Evolutionary conservation across 1,139 yeast genomes (phyloP).

Genomic region (Yamadazyma sp.): DNA sequence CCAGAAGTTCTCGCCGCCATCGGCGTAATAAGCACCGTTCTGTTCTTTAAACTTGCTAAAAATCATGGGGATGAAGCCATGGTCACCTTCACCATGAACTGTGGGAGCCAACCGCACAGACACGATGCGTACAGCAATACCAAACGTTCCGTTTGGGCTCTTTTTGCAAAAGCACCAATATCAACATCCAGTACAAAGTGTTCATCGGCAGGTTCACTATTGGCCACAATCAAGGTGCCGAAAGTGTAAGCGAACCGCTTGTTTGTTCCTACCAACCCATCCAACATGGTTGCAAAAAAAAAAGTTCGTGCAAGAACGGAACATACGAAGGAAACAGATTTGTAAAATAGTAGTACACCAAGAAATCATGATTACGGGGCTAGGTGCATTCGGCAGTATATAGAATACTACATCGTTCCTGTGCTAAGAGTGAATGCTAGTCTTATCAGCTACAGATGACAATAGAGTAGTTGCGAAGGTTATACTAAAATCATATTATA

Average conservation of each 20-base stretch:
- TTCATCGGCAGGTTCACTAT: conserved; percentile 13
- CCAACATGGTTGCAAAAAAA: conserved; percentile 21
- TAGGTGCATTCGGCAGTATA: too few species aligned
- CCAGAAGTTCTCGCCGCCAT: conserved; percentile 27
- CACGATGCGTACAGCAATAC: conserved; percentile 14
- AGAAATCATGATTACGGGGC: too few species aligned
- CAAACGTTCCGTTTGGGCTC: conserved; percentile 8
- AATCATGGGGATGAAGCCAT: conserved; percentile 16
- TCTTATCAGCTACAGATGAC: too few species aligned
- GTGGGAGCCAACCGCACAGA: conserved; percentile 25
- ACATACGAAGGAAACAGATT: too few species aligned
- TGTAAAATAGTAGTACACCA: too few species aligned
- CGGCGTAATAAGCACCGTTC: conserved; percentile 20
- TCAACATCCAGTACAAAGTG: background rate
- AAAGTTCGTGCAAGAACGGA: too few species aligned
- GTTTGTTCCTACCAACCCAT: conserved; percentile 20
- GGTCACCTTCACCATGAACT: conserved; percentile 26
- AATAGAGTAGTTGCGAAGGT: too few species aligned
- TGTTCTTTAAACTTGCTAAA: conserved; percentile 12
- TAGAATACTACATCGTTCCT: too few species aligned
- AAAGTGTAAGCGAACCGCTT: conserved; percentile 19
- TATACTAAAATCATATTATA: too few species aligned
- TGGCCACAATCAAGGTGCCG: conserved; percentile 12
- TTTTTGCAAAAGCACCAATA: background rate
- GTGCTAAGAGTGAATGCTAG: too few species aligned